Conservation (phyloP, 2,329 filamentous ascomycete genomes). For the Cladobotryum mycophilum region DNA sequence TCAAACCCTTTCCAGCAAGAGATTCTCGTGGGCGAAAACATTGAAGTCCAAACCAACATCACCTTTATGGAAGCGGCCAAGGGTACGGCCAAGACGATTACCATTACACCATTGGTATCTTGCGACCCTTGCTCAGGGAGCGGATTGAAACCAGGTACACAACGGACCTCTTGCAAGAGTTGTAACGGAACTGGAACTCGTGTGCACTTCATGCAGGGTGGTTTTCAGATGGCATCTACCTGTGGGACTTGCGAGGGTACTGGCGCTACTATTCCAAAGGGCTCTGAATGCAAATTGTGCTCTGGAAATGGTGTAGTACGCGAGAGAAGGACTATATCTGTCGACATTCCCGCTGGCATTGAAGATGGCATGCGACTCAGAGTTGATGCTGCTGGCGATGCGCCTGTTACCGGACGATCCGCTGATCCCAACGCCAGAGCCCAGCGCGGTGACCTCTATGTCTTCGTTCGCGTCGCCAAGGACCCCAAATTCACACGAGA, state of each 20-base stretch:
- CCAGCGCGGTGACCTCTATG: conserved; percentile 82
- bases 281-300: conserved; percentile 75
- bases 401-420: conserved; percentile 67
- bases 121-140: conserved; percentile 80
- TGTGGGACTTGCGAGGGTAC: conserved; percentile 76
- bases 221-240: conserved; percentile 92
- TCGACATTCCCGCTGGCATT: conserved; percentile 92
- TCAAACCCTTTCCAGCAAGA: conserved; percentile 66
- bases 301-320: conserved; percentile 76
- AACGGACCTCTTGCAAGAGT: conserved; percentile 64
- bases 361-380: conserved; percentile 93
- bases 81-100: conserved; percentile 81
- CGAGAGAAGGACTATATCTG: conserved; percentile 73
- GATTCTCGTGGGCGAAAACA: conserved; percentile 87
- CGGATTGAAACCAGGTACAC: conserved; percentile 75
- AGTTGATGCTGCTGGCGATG: conserved; percentile 80
- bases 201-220: conserved; percentile 83
- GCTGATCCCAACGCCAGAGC: conserved; percentile 56
- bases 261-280: conserved; percentile 68
- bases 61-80: conserved; percentile 96
- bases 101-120: conserved; percentile 70
- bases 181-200: conserved; percentile 84
- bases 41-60: conserved; percentile 88
- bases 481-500: conserved; percentile 84
- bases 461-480: conserved; percentile 81